Evolutionary conservation across 768 basidiomycete species (phyloP).

Genomic region (Suillus brevipes): DNA sequence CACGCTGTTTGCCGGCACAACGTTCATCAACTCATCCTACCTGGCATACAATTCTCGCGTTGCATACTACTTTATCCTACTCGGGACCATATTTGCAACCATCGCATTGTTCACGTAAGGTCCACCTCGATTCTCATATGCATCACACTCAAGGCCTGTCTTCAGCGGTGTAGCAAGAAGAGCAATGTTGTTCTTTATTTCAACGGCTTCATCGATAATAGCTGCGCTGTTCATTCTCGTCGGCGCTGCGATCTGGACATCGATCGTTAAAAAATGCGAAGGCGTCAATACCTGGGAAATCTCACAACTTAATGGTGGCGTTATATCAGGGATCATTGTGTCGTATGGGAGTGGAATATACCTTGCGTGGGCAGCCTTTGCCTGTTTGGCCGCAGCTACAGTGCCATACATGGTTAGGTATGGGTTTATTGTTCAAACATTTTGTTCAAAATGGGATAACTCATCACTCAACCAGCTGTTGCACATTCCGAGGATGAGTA

Average conservation of each 20-base stretch:
- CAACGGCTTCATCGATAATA: constrained; percentile 60
- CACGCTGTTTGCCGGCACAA: constrained; percentile 50
- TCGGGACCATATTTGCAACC: constrained; percentile 68
- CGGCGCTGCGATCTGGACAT: constrained; percentile 77
- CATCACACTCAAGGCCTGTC: constrained; percentile 9
- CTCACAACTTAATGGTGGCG: constrained; percentile 23
- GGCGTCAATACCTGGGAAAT: constrained; percentile 55
- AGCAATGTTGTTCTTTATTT: constrained; percentile 65
- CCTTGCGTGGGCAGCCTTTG: constrained; percentile 76
- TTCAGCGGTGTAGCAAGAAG: constrained; percentile 66
- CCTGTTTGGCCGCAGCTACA: constrained; percentile 60
- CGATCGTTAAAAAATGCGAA: constrained; percentile 63
- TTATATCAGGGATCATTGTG: constrained; percentile 62
- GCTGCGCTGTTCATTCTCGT: constrained; percentile 65
- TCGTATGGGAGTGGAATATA: constrained; percentile 62
- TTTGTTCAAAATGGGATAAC: neutral
- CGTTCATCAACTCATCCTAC: constrained; percentile 61
- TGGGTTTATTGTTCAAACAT: constrained; percentile 23
- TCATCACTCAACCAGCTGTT: constrained; percentile 54
- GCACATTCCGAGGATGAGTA: constrained; percentile 70
- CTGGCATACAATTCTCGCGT: constrained; percentile 63
- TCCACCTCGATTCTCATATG: constrained; percentile 8
- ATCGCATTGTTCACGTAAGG: constrained; percentile 69
- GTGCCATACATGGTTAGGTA: constrained; percentile 80
- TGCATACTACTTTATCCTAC: constrained; percentile 73